phyloP scores from a whole-genome alignment of 306 rosid genomes.

The Mimosa bimucronata region DNA sequence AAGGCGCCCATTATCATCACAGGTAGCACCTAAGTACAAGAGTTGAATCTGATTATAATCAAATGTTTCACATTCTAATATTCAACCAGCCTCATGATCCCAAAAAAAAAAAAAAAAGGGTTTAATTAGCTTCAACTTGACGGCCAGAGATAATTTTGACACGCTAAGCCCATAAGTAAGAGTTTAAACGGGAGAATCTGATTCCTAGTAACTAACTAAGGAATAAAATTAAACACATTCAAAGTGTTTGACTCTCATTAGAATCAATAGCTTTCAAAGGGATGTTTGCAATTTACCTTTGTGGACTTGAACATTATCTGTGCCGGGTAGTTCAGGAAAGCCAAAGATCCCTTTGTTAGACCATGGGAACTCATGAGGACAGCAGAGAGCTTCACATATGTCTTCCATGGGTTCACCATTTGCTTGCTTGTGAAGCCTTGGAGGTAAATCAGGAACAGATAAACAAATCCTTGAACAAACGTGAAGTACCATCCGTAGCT shows the following conservation, averaged over 20 bases:
- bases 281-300: conserved; percentile 52
- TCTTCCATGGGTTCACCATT: conserved; percentile 99
- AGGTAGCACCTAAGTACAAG: conserved; percentile 77
- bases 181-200: not conserved
- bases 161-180: not conserved
- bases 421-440: conserved; percentile 96
- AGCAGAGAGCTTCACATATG: conserved; percentile 92
- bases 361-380: conserved; percentile 98
- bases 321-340: conserved; percentile 97
- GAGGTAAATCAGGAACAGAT: conserved; percentile 78
- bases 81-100: not conserved
- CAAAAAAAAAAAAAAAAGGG: not conserved
- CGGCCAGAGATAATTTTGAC: not conserved
- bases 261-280: conserved; percentile 5
- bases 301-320: conserved; percentile 99
- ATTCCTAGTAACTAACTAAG: not conserved
- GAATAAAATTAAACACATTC: conserved; percentile 15
- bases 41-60: conserved; percentile 24
- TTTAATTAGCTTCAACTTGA: not conserved
- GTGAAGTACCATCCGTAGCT: conserved; percentile 99
- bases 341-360: conserved; percentile 94
- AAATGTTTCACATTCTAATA: not conserved
- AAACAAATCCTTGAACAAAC: conserved; percentile 93
- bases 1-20: conserved; percentile 99
- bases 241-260: not conserved